Conservation (phyloP, 2,329 filamentous ascomycete species). For the Aureobasidium sp. region DNA sequence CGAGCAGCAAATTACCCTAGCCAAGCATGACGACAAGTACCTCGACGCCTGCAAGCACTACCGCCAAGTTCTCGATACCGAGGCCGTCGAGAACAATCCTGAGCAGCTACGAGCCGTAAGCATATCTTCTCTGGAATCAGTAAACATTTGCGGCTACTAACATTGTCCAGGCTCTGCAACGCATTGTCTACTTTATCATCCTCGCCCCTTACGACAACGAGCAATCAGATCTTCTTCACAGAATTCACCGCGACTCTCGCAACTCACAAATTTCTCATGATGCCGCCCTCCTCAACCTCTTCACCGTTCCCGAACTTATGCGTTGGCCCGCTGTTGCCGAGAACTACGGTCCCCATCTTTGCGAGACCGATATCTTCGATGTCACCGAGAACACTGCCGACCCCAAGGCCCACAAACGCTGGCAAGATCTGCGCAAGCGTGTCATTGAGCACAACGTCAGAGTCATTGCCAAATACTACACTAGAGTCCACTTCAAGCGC, state of each 20-base stretch:
- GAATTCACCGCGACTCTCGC: conserved; percentile 77
- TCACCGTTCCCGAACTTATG: conserved; percentile 95
- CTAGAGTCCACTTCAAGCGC: conserved; percentile 85
- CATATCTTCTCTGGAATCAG: conserved; percentile 19
- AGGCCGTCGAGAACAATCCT: conserved; percentile 85
- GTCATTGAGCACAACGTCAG: conserved; percentile 99
- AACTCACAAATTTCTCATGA: conserved; percentile 68
- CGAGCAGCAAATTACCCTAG: conserved; percentile 90
- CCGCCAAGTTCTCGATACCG: conserved; percentile 90
- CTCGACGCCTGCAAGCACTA: conserved; percentile 98
- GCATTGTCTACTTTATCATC: conserved; percentile 96
- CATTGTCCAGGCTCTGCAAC: conserved; percentile 64
- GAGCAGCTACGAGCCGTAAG: conserved; percentile 77
- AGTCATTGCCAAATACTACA: conserved; percentile 98
- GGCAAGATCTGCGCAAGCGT: conserved; percentile 92
- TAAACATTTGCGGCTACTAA: not conserved
- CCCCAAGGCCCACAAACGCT: conserved; percentile 74
- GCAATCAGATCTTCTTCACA: conserved; percentile 92
- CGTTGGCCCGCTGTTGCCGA: conserved; percentile 91
- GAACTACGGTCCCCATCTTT: conserved; percentile 81
- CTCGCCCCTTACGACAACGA: conserved; percentile 97
- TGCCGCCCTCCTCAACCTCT: conserved; percentile 81
- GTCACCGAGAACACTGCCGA: conserved; percentile 55
- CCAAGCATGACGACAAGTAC: conserved; percentile 97
- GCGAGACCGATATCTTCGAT: conserved; percentile 79